Evolutionary conservation across 805 yeast genomes (phyloP), one percentile per base, ranked within the genome.

Genomic region (Myxozyma nipponensis): DNA sequence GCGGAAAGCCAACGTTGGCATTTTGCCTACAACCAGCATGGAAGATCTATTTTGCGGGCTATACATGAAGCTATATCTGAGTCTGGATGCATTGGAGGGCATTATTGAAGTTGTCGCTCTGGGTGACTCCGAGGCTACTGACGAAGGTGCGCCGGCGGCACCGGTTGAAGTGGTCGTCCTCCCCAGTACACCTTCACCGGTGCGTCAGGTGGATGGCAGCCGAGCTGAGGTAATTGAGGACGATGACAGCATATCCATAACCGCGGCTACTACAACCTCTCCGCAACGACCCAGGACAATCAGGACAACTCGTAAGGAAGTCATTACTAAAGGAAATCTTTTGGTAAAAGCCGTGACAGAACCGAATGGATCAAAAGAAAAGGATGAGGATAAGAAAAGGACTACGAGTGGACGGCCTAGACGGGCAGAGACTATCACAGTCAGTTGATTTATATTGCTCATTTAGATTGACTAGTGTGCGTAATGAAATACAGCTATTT

Each of bases 1-100:
- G 60, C 74, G 86, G 55, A 77, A 83, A 52, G 74, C 84, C 68
- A 86, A 88, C 53, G 85, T 83, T 63, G 95, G 95, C 0, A 83
- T 82, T 64, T 91, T 89, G 0, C 81, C 93, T 2, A 84, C 93
- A 0, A 64, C 66, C 1, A 79, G 87, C 0, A 66, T 77, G 34
- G 95, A 86, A 65, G 93, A 86, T 55, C 77, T 86, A 0, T 78
- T 78, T 53, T 81, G 82, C 32, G 76, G 83, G 5, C 63, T 84
- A 0, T 87, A 74, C 60, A 66, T 86, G 61, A 72, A 70, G 47
- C 62, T 84, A 6, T 83, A 71, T 46, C 42, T 38, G 18, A 21
- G 51, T 3, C 47, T 56, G 19, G 50, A 50, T 1, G 42, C 50
- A 24, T 35, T 57, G 2, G 53, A 57, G 37, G 3, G 19, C 38